A percentile compares a stretch with the other conserved stretches of the same genome.
These are phyloP conservation scores for Volvox africanus DNA, from an alignment of 139 green algal species.

Conservation along the genomic window DNA sequence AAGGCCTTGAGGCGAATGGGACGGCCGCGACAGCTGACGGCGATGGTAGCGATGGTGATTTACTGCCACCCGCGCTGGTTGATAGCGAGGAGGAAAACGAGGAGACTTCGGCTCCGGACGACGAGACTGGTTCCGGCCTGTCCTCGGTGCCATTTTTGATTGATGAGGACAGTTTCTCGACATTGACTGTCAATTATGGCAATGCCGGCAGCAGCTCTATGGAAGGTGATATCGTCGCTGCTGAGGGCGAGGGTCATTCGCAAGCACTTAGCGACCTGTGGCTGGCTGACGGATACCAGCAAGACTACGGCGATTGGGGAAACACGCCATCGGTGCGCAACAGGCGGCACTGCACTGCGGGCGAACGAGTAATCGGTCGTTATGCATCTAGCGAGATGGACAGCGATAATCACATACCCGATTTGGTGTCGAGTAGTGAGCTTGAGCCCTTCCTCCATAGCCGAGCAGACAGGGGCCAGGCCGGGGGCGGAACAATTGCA, in stretches of 20 bases:
- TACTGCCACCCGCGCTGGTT: background rate
- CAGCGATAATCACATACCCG: background rate
- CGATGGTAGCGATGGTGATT: background rate
- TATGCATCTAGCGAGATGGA: background rate
- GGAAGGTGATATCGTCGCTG: no score
- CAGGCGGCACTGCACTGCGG: no score
- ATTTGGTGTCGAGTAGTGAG: background rate
- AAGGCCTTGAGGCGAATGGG: background rate
- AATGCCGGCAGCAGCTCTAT: no score
- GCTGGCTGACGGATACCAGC: no score
- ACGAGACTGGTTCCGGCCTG: background rate
- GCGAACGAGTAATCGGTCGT: no score
- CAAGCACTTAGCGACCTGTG: no score
- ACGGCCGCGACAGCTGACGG: background rate
- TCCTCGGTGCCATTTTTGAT: background rate
- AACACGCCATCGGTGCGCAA: no score
- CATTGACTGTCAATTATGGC: no score
- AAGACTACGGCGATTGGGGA: no score
- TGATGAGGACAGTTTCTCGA: background rate
- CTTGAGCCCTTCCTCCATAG: background rate
- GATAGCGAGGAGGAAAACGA: background rate
- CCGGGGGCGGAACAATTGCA: background rate
- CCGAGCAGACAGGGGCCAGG: background rate
- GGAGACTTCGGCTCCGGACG: background rate
- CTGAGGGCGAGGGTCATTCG: no score